phyloP scores from a whole-genome alignment of 164 flowering plant genomes.

The Malania oleifera region DNA sequence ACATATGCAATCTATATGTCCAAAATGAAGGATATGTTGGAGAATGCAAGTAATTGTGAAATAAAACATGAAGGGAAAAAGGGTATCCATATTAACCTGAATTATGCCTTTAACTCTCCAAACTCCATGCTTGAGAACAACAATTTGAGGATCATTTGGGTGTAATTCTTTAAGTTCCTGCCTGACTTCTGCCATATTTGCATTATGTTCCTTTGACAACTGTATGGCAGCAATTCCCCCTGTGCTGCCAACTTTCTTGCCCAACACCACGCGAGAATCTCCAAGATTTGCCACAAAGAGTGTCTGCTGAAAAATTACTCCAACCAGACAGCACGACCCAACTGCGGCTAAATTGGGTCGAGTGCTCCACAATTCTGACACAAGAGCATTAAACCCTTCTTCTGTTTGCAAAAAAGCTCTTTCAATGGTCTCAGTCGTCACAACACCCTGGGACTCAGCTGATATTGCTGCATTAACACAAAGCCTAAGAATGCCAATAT shows the following conservation, averaged over 20 bases:
- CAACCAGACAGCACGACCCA: slow-evolving; percentile 84
- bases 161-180: slow-evolving; percentile 61
- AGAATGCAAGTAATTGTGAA: neutral
- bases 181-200: slow-evolving; percentile 53
- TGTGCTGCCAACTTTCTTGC: slow-evolving; percentile 54
- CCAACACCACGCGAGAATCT: slow-evolving; percentile 78
- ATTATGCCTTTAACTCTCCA: slow-evolving; percentile 93
- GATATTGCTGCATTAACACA: slow-evolving; percentile 47
- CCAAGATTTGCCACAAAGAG: slow-evolving; percentile 71
- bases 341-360: slow-evolving; percentile 56
- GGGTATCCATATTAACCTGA: slow-evolving; percentile 45
- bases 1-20: neutral
- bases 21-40: neutral
- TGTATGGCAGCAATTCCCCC: slow-evolving; percentile 64
- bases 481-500: slow-evolving; percentile 33
- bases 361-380: slow-evolving; percentile 47
- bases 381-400: slow-evolving; percentile 60
- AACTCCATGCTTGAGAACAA: slow-evolving; percentile 71
- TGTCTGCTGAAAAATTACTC: slow-evolving; percentile 55
- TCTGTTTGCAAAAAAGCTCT: slow-evolving; percentile 60
- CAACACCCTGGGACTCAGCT: slow-evolving; percentile 44
- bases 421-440: slow-evolving; percentile 48
- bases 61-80: neutral
- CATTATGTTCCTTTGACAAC: slow-evolving; percentile 72
- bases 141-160: slow-evolving; percentile 77